A percentile compares a stretch with the other conserved stretches of the same genome.
Evolutionary conservation across 2,329 filamentous ascomycete genomes (phyloP).

Genomic region (Pseudogymnoascus sp.): DNA sequence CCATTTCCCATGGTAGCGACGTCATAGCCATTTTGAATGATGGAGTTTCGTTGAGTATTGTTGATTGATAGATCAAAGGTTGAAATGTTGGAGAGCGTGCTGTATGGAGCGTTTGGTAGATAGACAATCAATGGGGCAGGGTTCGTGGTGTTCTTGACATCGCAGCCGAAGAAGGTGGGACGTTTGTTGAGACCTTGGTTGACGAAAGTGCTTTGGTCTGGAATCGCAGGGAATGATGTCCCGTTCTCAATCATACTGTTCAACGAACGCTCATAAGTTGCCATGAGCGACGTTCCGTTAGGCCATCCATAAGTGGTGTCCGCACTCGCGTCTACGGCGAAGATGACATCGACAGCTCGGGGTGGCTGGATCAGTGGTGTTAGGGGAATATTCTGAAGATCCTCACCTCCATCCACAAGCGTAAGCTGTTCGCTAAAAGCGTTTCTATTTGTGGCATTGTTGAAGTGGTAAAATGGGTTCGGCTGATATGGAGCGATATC

Average conservation of each 20-base stretch:
- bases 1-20: constrained; percentile 76
- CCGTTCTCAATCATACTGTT: constrained; percentile 53
- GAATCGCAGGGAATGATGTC: constrained; percentile 64
- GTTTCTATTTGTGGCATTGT: constrained; percentile 51
- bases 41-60: constrained; percentile 60
- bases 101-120: constrained; percentile 78
- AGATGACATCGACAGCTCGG: constrained; percentile 71
- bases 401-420: constrained; percentile 72
- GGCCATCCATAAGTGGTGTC: constrained; percentile 66
- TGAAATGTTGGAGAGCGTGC: constrained; percentile 66
- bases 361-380: constrained; percentile 67
- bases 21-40: constrained; percentile 82
- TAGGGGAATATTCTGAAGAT: constrained; percentile 71
- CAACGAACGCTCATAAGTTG: constrained; percentile 62
- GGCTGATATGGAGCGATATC: constrained; percentile 70
- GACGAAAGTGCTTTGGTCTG: constrained; percentile 69
- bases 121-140: constrained; percentile 71
- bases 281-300: constrained; percentile 66
- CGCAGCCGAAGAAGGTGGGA: constrained; percentile 76
- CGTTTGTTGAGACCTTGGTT: constrained; percentile 67
- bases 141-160: constrained; percentile 53
- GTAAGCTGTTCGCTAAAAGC: constrained; percentile 49
- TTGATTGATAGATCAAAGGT: constrained; percentile 66
- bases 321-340: constrained; percentile 70
- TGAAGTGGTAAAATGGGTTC: constrained; percentile 67